These are phyloP conservation scores for Pascua guehoae DNA, from an alignment of 1,284 basidiomycete genomes.

Conservation along the genomic window DNA sequence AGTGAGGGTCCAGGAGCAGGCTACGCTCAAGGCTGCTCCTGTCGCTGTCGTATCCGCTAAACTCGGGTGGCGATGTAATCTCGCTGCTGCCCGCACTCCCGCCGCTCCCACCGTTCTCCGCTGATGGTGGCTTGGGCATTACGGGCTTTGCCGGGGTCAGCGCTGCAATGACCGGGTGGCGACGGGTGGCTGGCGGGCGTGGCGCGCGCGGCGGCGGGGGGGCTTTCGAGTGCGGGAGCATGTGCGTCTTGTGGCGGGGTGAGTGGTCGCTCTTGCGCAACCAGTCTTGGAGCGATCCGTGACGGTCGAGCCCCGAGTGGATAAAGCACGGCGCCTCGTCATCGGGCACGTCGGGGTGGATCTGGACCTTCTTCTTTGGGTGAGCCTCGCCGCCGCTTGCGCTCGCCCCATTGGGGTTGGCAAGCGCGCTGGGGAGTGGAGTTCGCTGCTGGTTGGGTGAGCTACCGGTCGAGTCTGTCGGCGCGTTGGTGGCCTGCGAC, in stretches of 20 bases:
- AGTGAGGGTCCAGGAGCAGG: not conserved
- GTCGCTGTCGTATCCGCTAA: not conserved
- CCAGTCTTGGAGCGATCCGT: slow-evolving; percentile 47
- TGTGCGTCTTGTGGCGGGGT: slow-evolving; percentile 1
- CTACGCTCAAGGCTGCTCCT: not conserved
- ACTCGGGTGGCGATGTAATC: not conserved
- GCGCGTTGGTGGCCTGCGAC: slow-evolving; percentile 1
- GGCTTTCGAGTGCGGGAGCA: not conserved
- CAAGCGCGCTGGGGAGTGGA: not conserved
- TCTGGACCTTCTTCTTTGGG: slow-evolving; percentile 14
- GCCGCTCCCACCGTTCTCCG: not conserved
- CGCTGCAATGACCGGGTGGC: not conserved
- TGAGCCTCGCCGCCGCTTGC: no score
- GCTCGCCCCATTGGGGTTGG: not conserved
- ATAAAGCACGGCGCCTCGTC: slow-evolving; percentile 48
- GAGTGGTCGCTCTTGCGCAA: slow-evolving; percentile 26
- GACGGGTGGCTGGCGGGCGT: not conserved
- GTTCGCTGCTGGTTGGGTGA: not conserved
- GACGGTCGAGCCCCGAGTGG: slow-evolving; percentile 49
- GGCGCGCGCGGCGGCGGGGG: not conserved
- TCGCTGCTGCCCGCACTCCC: not conserved
- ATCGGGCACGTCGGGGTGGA: slow-evolving; percentile 12
- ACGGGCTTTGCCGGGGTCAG: slow-evolving; percentile 8
- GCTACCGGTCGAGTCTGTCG: not conserved
- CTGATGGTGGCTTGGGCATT: not conserved